Conservation (phyloP, 1,284 basidiomycete species). For the Rhodotorula sp. region DNA sequence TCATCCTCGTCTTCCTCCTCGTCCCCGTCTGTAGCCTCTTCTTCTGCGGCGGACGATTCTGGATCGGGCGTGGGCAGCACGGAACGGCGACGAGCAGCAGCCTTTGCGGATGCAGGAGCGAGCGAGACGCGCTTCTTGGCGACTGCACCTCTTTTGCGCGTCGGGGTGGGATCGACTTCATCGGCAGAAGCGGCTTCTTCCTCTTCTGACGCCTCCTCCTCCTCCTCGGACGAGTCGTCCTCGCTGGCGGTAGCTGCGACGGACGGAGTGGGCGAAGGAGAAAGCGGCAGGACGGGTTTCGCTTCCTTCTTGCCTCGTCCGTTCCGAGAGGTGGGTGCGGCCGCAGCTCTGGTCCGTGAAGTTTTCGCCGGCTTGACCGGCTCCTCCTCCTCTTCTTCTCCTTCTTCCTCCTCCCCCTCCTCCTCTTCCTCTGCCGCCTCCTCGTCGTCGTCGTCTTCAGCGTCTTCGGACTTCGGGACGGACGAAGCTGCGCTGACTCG, state of each 20-base stretch:
- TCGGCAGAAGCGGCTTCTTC: neutral
- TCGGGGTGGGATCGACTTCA: slow-evolving; percentile 29
- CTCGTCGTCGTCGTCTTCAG: slow-evolving; percentile 21
- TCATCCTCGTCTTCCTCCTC: slow-evolving; percentile 9
- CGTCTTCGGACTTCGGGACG: neutral
- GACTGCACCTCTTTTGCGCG: neutral
- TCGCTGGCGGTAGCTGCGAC: neutral
- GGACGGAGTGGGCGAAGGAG: slow-evolving; percentile 5
- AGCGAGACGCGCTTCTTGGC: slow-evolving; percentile 19
- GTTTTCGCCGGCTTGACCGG: slow-evolving; percentile 10
- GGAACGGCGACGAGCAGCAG: neutral
- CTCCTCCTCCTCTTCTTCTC: slow-evolving; percentile 13
- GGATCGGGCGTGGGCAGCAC: slow-evolving; percentile 5
- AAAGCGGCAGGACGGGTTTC: slow-evolving; percentile 1
- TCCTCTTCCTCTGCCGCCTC: slow-evolving; percentile 2
- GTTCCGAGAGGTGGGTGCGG: neutral
- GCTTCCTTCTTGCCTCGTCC: slow-evolving; percentile 16
- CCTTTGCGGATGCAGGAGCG: neutral
- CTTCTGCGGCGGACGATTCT: slow-evolving; percentile 6
- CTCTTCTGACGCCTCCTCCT: slow-evolving; percentile 14
- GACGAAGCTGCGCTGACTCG: neutral
- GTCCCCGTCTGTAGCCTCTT: neutral
- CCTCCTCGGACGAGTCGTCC: neutral
- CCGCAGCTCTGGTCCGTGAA: neutral
- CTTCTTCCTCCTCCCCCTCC: slow-evolving; percentile 2